Percentiles rank a stretch among this genome's conserved stretches.
phyloP scores from a whole-genome alignment of 129 eudicot genomes.

The Lonicera japonica region DNA sequence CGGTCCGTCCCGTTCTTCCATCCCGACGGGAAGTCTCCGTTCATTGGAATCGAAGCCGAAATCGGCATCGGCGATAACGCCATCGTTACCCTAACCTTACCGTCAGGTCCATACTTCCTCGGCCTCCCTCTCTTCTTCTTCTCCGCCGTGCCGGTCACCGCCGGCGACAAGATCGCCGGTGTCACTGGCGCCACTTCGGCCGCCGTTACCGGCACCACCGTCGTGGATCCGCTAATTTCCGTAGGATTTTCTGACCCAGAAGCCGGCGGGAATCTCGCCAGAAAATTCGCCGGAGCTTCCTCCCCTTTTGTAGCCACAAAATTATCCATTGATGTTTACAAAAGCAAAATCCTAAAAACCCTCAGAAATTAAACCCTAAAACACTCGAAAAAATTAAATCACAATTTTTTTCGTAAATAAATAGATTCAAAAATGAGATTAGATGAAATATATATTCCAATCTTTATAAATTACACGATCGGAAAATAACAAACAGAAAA shows the following conservation, averaged over 20 bases:
- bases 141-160: conserved; percentile 6
- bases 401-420: too few relatives aligned
- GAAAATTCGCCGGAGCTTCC: background rate
- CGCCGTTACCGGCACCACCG: background rate
- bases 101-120: conserved; percentile 65
- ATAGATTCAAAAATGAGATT: too few relatives aligned
- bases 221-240: conserved; percentile 24
- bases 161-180: conserved; percentile 15
- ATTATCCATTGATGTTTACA: conserved; percentile 46
- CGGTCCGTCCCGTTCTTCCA: conserved; percentile 52
- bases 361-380: too few relatives aligned
- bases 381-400: too few relatives aligned
- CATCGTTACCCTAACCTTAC: conserved; percentile 18
- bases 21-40: conserved; percentile 52
- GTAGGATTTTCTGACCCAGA: conserved; percentile 26
- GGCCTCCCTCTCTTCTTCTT: conserved; percentile 93
- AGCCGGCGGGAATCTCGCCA: conserved; percentile 6
- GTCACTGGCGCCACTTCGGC: background rate
- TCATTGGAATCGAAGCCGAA: conserved; percentile 84
- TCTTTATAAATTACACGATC: too few relatives aligned
- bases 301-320: conserved; percentile 33
- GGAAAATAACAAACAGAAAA: too few relatives aligned
- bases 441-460: too few relatives aligned
- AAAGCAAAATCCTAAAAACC: conserved; percentile 12
- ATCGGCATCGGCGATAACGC: conserved; percentile 92